Percentiles rank a stretch among this genome's conserved stretches.
phyloP scores from a whole-genome alignment of 192 early-diverging fungal genomes.

The Coemansia asiatica region DNA sequence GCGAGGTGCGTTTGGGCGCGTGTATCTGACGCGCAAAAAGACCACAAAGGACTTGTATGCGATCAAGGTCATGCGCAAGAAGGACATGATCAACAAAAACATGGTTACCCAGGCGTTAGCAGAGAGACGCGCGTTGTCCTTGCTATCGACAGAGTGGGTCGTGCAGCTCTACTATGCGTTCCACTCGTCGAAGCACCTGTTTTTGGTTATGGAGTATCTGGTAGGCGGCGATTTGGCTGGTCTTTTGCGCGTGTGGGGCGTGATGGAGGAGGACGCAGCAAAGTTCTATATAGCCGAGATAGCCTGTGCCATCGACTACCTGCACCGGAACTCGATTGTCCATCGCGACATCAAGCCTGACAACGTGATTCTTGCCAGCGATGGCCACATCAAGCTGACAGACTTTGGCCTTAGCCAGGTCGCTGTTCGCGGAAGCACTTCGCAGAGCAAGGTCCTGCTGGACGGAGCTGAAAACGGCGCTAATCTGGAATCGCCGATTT shows the following conservation, averaged over 20 bases:
- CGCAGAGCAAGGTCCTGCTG: conserved; percentile 19
- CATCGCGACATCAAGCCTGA: conserved; percentile 83
- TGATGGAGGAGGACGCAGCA: conserved; percentile 78
- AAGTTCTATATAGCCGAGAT: conserved; percentile 91
- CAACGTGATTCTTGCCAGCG: conserved; percentile 82
- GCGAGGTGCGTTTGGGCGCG: conserved; percentile 92
- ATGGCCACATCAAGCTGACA: conserved; percentile 91
- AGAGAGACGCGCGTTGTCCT: conserved; percentile 79
- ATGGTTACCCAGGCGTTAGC: conserved; percentile 92
- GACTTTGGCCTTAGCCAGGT: conserved; percentile 95
- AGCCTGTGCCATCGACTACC: conserved; percentile 83
- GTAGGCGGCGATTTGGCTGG: conserved; percentile 86
- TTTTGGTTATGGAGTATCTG: conserved; percentile 89
- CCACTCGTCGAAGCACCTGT: conserved; percentile 83
- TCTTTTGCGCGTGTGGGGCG: conserved; percentile 69
- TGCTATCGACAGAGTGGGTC: conserved; percentile 80
- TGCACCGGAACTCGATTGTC: conserved; percentile 87
- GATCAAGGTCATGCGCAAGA: conserved; percentile 90
- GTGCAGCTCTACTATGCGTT: conserved; percentile 94
- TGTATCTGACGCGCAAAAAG: conserved; percentile 82
- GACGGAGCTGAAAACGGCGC: conserved; percentile 28
- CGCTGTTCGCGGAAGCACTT: conserved; percentile 51
- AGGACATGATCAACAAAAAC: conserved; percentile 93
- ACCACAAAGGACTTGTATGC: conserved; percentile 87
- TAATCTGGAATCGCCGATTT: conserved; percentile 21